Evolutionary conservation across 2,329 filamentous ascomycete genomes (phyloP).

Genomic region (Trichoderma sp.): DNA sequence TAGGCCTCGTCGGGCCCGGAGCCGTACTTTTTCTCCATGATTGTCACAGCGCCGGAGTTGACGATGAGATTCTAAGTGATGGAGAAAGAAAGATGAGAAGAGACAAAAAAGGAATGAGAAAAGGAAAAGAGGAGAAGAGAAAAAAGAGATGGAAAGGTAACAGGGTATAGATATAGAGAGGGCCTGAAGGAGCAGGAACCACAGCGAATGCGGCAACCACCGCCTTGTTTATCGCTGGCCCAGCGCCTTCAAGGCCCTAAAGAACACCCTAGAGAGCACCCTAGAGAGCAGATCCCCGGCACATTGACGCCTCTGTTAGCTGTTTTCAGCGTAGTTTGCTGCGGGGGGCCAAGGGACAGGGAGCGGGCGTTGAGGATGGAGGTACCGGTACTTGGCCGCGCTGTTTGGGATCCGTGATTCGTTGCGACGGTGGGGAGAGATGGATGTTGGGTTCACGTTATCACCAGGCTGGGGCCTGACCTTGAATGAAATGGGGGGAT

Average conservation of each 20-base stretch:
- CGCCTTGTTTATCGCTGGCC: not conserved
- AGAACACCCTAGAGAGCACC: not conserved
- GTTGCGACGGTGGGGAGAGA: not conserved
- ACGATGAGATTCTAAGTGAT: not conserved
- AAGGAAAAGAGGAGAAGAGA: not conserved
- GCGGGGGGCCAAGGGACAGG: not conserved
- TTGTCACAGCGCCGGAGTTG: constrained; percentile 10
- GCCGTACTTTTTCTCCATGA: constrained; percentile 25
- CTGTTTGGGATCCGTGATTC: not conserved
- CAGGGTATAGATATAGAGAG: constrained; percentile 9
- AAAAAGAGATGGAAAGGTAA: not conserved
- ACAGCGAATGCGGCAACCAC: constrained; percentile 3
- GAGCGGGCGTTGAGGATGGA: not conserved
- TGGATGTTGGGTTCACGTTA: not conserved
- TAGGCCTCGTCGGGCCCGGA: constrained; percentile 25
- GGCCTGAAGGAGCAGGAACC: not conserved
- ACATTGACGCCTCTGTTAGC: constrained; percentile 15
- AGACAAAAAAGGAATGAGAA: not conserved
- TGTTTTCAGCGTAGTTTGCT: constrained; percentile 11
- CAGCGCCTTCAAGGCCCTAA: constrained; percentile 5
- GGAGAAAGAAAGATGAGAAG: not conserved
- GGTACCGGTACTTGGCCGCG: constrained; percentile 1
- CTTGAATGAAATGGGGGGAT: not conserved
- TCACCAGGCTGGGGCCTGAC: not conserved
- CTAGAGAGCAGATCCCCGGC: constrained; percentile 14